Conservation (phyloP, 1,284 basidiomycete genomes). For the Sporisorium exsertum region DNA sequence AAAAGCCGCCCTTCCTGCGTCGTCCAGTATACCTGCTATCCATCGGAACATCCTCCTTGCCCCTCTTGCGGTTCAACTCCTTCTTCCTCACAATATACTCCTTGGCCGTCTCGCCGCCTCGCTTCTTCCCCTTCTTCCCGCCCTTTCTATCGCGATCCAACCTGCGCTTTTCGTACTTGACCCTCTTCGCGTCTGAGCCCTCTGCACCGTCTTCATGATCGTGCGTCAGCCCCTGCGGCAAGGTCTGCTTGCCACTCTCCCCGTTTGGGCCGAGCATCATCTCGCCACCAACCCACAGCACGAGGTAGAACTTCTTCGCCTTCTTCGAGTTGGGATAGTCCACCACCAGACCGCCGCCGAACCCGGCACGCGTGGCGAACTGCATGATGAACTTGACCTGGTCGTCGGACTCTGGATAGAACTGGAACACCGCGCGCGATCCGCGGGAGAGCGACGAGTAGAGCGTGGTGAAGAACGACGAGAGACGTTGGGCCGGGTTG, state of each 20-base stretch:
- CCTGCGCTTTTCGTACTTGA: slow-evolving; percentile 53
- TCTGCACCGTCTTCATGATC: slow-evolving; percentile 53
- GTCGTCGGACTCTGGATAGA: slow-evolving; percentile 68
- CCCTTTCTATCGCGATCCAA: slow-evolving; percentile 31
- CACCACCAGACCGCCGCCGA: slow-evolving; percentile 95
- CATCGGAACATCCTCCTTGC: slow-evolving; percentile 71
- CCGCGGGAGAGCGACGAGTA: slow-evolving; percentile 91
- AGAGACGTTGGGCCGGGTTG: slow-evolving; percentile 90
- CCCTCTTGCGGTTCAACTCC: slow-evolving; percentile 73
- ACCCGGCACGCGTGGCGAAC: slow-evolving; percentile 92
- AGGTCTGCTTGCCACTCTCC: slow-evolving; percentile 47
- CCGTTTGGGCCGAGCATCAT: slow-evolving; percentile 69
- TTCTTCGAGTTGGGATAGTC: slow-evolving; percentile 74
- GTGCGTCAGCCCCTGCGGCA: slow-evolving; percentile 57
- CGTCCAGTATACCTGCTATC: slow-evolving; percentile 65
- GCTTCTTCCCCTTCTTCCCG: slow-evolving; percentile 74
- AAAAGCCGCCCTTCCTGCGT: slow-evolving; percentile 43
- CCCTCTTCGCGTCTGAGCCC: background rate
- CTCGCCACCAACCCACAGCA: slow-evolving; percentile 69
- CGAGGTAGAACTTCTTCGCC: slow-evolving; percentile 69
- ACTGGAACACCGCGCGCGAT: slow-evolving; percentile 84
- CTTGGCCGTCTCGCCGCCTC: slow-evolving; percentile 69
- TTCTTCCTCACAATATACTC: slow-evolving; percentile 75
- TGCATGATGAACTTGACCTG: slow-evolving; percentile 81
- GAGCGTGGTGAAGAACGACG: slow-evolving; percentile 94